phyloP scores from a whole-genome alignment of 78 protist species.

The Creolimax fragrantissima region DNA sequence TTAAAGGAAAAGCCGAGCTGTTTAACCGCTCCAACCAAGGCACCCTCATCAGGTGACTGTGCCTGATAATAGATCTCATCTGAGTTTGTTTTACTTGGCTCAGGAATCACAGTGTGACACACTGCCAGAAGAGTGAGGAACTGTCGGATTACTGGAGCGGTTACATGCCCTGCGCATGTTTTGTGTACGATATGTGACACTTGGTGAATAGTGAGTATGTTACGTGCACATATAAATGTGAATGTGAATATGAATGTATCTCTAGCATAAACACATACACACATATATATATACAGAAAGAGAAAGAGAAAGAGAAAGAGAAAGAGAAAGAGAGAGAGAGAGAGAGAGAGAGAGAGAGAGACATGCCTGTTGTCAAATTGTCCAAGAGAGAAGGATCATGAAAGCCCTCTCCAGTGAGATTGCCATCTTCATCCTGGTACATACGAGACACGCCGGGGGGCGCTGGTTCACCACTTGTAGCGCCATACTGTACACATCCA shows the following conservation, averaged over 20 bases:
- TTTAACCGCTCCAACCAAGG: slow-evolving; percentile 32
- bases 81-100: neutral
- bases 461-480: neutral
- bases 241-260: neutral
- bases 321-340: neutral
- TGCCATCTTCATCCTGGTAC: neutral
- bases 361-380: neutral
- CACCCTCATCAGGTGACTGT: slow-evolving; percentile 84
- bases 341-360: neutral
- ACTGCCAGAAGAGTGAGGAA: slow-evolving; percentile 38
- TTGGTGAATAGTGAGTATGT: neutral
- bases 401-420: neutral
- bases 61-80: slow-evolving; percentile 38
- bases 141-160: slow-evolving; percentile 10
- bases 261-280: neutral
- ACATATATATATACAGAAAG: neutral
- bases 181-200: neutral
- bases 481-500: neutral
- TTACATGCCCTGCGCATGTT: neutral
- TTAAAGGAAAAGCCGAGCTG: slow-evolving; percentile 53
- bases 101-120: slow-evolving; percentile 64
- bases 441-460: neutral
- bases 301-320: neutral
- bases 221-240: neutral
- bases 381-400: slow-evolving; percentile 10